Base-by-base conservation (phyloP, 2,329 filamentous ascomycete species). In the Nigrograna mackinnonii region DNA sequence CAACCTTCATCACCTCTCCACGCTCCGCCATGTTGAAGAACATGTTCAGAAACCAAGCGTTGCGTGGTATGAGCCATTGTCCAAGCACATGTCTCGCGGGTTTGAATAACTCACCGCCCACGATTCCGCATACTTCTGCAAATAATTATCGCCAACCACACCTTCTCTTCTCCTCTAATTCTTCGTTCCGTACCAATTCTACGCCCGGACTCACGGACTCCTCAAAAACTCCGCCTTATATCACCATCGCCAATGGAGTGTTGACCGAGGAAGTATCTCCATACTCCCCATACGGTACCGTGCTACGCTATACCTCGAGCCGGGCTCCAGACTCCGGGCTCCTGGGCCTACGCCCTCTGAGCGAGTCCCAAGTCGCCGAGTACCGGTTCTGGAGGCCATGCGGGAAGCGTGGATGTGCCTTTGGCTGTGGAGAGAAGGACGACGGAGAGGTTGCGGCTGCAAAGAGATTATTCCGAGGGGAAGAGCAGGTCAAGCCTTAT, bases 361-460 rank as follows among this genome's bases (percentile, higher is more conserved):
- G 48, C 13, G 66, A 68, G 47, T 36, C 51, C 0, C 58, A 65
- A 41, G 63, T 68, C 4, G 64, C 62, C 6, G 64, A 68, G 35
- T 67, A 67, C 41, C 44, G 62, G 19, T 68, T 68, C 42, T 68
- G 66, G 66, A 52, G 57, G 7, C 62, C 60, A 0, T 68, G 66
- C 38, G 62, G 64, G 3, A 50, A 51, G 3, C 46, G 55, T 21
- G 26, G 22, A 1, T 68, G 66, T 45, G 57, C 49, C 1, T 63
- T 68, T 50, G 64, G 66, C 2, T 68, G 66, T 44, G 60, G 59
- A 4, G 47, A 43, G 3, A 51, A 26, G 6, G 30, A 54, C 16
- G 50, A 55, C 20, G 66, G 66, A 2, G 64, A 68, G 49, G 36
- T 31, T 16, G 45, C 46, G 16, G 65, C 64, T 26, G 59, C 59